Conservation (phyloP, 1,284 basidiomycete species). For the Rhodotorula glutinis region DNA sequence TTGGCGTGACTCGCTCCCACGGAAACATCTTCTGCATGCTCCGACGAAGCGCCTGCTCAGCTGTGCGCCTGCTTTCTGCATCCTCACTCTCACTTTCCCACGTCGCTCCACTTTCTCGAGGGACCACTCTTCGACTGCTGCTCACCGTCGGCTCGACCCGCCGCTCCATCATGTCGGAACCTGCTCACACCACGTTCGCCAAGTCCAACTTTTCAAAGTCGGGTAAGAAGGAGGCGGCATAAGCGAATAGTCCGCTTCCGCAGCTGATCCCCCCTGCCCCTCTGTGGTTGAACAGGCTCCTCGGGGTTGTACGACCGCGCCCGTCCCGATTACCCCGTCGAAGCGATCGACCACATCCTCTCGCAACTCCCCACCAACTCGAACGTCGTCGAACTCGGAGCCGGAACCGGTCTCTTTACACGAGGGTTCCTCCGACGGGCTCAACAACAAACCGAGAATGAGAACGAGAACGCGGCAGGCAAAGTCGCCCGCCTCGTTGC, state of each 20-base stretch:
- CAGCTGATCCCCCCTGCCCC: too few relatives aligned
- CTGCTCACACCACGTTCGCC: neutral
- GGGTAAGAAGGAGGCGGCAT: neutral
- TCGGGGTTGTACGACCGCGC: slow-evolving; percentile 49
- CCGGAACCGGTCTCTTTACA: slow-evolving; percentile 52
- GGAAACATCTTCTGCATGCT: too few relatives aligned
- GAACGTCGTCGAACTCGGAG: slow-evolving; percentile 46
- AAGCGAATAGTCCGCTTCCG: neutral
- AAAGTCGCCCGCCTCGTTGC: slow-evolving; percentile 45
- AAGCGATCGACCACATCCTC: slow-evolving; percentile 46
- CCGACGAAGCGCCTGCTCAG: too few relatives aligned
- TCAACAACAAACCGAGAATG: too few relatives aligned
- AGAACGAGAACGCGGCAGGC: neutral
- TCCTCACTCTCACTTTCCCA: too few relatives aligned
- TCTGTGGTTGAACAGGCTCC: too few relatives aligned
- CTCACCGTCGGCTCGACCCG: too few relatives aligned
- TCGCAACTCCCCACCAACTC: slow-evolving; percentile 26
- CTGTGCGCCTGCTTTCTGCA: too few relatives aligned
- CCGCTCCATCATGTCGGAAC: too few relatives aligned
- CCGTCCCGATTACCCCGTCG: slow-evolving; percentile 50
- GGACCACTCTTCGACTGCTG: too few relatives aligned
- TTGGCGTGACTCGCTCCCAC: too few relatives aligned
- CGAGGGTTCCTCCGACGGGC: slow-evolving; percentile 46
- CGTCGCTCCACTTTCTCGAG: too few relatives aligned
- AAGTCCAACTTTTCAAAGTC: slow-evolving; percentile 7